Evolutionary conservation across 1,284 basidiomycete genomes (phyloP).

Genomic region (Cryptococcus deneoformans): DNA sequence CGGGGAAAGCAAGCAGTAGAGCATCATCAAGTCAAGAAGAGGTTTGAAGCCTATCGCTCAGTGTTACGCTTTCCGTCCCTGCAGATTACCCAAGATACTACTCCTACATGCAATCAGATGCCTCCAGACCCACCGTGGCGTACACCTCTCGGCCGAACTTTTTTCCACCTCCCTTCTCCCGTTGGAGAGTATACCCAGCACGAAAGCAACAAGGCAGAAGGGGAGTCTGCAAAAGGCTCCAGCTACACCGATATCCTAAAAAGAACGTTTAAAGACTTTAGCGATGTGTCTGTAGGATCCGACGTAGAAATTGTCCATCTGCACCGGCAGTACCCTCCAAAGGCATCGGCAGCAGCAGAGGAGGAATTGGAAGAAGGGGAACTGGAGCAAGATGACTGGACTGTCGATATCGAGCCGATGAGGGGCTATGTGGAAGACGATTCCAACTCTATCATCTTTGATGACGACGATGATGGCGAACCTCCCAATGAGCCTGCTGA

Average conservation of each 20-base stretch:
- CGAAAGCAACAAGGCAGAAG: background rate
- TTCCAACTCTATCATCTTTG: constrained; percentile 10
- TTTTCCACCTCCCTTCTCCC: constrained; percentile 12
- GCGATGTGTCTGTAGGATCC: constrained; percentile 9
- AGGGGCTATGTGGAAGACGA: constrained; percentile 5
- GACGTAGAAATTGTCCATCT: constrained; percentile 7
- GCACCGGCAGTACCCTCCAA: background rate
- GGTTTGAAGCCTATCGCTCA: background rate
- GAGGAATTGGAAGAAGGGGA: constrained; percentile 1
- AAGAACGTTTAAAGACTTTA: constrained; percentile 15
- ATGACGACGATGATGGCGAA: constrained; percentile 11
- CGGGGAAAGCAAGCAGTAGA: background rate
- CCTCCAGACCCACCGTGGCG: constrained; percentile 17
- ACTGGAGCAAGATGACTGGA: background rate
- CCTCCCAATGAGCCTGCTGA: background rate
- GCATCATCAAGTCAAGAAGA: background rate
- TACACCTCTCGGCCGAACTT: constrained; percentile 13
- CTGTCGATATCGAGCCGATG: constrained; percentile 3
- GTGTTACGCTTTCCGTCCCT: background rate
- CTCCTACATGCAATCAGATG: background rate
- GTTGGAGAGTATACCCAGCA: constrained; percentile 2
- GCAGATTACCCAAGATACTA: background rate
- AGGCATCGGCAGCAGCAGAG: background rate
- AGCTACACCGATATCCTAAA: constrained; percentile 9
- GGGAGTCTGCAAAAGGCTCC: constrained; percentile 1